phyloP scores from a whole-genome alignment of 139 green algal genomes.

The Chlamydomonas incerta region DNA sequence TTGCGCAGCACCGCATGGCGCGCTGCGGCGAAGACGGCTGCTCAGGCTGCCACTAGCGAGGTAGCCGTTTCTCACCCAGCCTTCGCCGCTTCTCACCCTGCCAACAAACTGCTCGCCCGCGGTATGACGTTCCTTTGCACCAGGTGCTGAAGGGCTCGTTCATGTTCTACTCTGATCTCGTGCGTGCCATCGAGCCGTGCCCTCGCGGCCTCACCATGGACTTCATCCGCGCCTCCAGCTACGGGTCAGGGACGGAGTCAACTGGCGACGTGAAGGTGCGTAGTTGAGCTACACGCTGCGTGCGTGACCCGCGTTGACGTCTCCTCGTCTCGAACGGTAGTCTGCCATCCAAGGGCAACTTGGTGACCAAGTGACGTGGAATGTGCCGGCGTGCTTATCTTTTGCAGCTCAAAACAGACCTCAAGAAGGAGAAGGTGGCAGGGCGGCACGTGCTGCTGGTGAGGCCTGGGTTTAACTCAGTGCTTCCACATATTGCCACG shows the following conservation, averaged over 20 bases:
- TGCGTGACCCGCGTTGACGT: too few relatives aligned
- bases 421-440: slow-evolving; percentile 26
- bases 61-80: not conserved
- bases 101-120: not conserved
- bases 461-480: too few relatives aligned
- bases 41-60: not conserved
- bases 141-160: slow-evolving; percentile 52
- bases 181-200: slow-evolving; percentile 37
- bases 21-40: too few relatives aligned
- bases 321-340: too few relatives aligned
- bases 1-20: not conserved
- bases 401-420: slow-evolving; percentile 12
- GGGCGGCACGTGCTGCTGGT: slow-evolving; percentile 74
- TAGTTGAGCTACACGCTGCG: too few relatives aligned
- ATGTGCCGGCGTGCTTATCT: too few relatives aligned
- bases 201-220: slow-evolving; percentile 35
- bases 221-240: slow-evolving; percentile 43
- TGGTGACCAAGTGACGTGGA: too few relatives aligned
- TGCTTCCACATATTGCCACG: too few relatives aligned
- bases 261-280: slow-evolving; percentile 26
- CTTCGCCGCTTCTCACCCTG: not conserved
- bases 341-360: too few relatives aligned
- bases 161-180: slow-evolving; percentile 45
- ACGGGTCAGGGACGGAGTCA: slow-evolving; percentile 17
- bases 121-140: not conserved